Evolutionary conservation across 495 filamentous ascomycete genomes (phyloP), one percentile per base, ranked within the genome.

Genomic region (Talaromyces thailandensis): DNA sequence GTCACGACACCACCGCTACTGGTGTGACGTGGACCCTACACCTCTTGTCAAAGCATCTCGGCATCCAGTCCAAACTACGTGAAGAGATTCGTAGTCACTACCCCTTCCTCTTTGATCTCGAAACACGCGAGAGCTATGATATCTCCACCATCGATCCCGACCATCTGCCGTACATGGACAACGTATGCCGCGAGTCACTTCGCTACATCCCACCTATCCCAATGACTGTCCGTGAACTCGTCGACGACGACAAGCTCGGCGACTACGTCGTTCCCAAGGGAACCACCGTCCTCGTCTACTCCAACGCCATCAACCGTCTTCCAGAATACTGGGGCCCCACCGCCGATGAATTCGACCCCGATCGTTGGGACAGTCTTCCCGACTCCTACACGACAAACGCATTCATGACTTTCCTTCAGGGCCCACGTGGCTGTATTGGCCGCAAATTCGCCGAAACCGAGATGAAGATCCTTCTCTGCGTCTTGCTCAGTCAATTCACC

Each of bases 241-340:
- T 65, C 23, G 28, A 32, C 6, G 67, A 66, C 4, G 64, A 64
- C 26, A 61, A 43, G 23, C 59, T 70, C 6, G 67, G 66, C 11
- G 67, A 64, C 37, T 68, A 67, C 61, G 55, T 63, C n/a, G 55
- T 70, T 9, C 67, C 68, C 3, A 63, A 63, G 6, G 62, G 63
- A 2, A 69, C 68, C 12, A 64, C 58, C 3, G 62, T 70, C 11
- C 62, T 65, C 4, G 66, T 70, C 8, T 65, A 63, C 8, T 56
- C 67, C 50, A 70, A 70, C 60, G 67, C 66, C 21, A 68, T 69
- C 32, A 69, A 60, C 64, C 71, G 65, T 64, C 63, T 69, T 26
- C 59, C 70, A 75, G 81, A 84, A 32, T 84, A 76, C 71, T 79
- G 84, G 69, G 82, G 78, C 40, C 66, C 77, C 32, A 76, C 67